Base-by-base conservation (phyloP, 2,329 filamentous ascomycete species). In the Lachnellula arida region DNA sequence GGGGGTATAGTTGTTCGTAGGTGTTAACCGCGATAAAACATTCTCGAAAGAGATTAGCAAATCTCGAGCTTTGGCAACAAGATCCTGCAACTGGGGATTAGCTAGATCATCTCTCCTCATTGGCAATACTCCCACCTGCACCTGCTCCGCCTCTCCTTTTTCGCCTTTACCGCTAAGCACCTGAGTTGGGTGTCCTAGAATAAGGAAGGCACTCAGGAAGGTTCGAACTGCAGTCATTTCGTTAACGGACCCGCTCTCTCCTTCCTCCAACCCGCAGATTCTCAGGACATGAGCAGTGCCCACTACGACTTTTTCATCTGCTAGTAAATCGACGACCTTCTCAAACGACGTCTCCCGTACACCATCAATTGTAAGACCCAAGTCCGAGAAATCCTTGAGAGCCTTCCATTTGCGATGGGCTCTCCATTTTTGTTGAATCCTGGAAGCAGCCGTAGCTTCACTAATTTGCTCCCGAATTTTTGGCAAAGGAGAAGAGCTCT, bases 191-290 rank as follows among this genome's bases (percentile, higher is more conserved):
- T 93, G 89, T 1, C 87, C 88, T 25, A 91, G 75, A 58, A 93
- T 91, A 53, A 94, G 76, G 68, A 88, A 93, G 5, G 89, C 87
- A 67, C 88, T 91, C 54, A 94, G 73, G 65, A 93, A 93, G 0
- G 86, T 91, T 64, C 88, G 79, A 42, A 89, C 82, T 15, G 84
- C 81, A 37, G 86, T 84, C 76, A 88, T 87, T 62, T 89, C 83
- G 46, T 81, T 79, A 55, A 87, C 81, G 1, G 83, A 85, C 15
- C 82, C 80, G 2, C 78, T 72, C 3, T 81, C 80, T 39, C 81
- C 83, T 63, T 91, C 87, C 49, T 82, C 78, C 52, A 93, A 73
- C 1, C 85, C 86, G 65, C 89, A 89, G 11, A 89, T 78, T 28
- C 81, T 79, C 57, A 93, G 78, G 15, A 92, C 76, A 56, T 81